Evolutionary conservation across 257 asterid species (phyloP).

Genomic region (Solanum dulcamara): DNA sequence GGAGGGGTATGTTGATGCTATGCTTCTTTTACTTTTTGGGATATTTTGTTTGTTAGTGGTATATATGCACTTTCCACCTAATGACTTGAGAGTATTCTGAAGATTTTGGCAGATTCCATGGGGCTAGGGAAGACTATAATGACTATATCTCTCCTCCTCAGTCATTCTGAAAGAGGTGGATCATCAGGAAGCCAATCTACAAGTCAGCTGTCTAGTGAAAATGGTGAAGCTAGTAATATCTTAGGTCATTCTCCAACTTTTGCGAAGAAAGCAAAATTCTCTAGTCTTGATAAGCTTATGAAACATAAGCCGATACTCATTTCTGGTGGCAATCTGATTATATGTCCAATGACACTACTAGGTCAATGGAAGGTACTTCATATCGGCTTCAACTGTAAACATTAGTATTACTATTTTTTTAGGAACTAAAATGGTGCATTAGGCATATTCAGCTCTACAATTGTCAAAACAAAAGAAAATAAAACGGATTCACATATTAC

Average conservation of each 20-base stretch:
- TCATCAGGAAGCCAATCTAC: slow-evolving; percentile 30
- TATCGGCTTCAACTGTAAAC: background rate
- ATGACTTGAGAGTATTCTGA: slow-evolving; percentile 25
- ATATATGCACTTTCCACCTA: background rate
- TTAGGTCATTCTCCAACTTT: slow-evolving; percentile 40
- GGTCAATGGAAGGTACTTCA: slow-evolving; percentile 94
- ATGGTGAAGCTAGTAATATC: slow-evolving; percentile 21
- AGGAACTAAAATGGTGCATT: slow-evolving; percentile 5
- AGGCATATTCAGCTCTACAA: background rate
- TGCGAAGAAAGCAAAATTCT: slow-evolving; percentile 37
- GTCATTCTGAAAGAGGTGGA: slow-evolving; percentile 54
- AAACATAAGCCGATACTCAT: slow-evolving; percentile 38
- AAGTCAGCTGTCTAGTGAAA: slow-evolving; percentile 25
- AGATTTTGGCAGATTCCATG: slow-evolving; percentile 98
- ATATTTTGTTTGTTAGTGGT: background rate
- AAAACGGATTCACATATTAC: background rate
- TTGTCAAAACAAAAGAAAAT: background rate
- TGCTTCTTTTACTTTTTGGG: slow-evolving; percentile 9
- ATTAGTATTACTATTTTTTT: background rate
- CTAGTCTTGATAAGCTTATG: slow-evolving; percentile 57
- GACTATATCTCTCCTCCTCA: slow-evolving; percentile 86
- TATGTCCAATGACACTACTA: slow-evolving; percentile 91
- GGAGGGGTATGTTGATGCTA: slow-evolving; percentile 81
- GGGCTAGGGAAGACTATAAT: slow-evolving; percentile 98
- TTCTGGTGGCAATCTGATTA: slow-evolving; percentile 80